A percentile compares a stretch with the other conserved stretches of the same genome.
phyloP scores from a whole-genome alignment of 768 basidiomycete species.

The Lentinula lateritia region DNA sequence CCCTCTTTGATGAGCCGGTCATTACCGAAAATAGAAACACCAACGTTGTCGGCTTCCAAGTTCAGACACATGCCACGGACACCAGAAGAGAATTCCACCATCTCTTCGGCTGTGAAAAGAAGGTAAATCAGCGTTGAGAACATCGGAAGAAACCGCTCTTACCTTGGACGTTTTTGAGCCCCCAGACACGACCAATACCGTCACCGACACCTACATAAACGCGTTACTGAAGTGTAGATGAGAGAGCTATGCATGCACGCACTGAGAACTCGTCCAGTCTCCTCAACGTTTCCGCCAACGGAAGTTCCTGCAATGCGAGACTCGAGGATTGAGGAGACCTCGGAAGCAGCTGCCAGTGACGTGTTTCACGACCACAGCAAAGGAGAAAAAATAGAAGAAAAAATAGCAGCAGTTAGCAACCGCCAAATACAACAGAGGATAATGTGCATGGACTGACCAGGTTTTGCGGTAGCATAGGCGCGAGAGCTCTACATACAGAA shows the following conservation, averaged over 20 bases:
- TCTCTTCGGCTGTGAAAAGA: constrained; percentile 81
- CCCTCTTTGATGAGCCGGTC: constrained; percentile 99
- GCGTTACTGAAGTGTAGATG: neutral
- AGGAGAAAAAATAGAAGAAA: constrained; percentile 12
- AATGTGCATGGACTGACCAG: constrained; percentile 47
- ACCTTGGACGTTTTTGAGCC: constrained; percentile 98
- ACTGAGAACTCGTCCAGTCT: constrained; percentile 99
- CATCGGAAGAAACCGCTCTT: constrained; percentile 15
- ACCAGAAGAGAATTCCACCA: constrained; percentile 99
- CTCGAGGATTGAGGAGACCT: constrained; percentile 99
- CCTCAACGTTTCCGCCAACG: constrained; percentile 92
- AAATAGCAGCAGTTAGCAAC: constrained; percentile 8
- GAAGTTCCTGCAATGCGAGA: constrained; percentile 92
- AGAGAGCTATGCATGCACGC: constrained; percentile 26
- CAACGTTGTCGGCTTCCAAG: constrained; percentile 99
- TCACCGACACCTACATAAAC: constrained; percentile 84
- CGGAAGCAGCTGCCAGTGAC: constrained; percentile 80
- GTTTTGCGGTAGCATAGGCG: constrained; percentile 96
- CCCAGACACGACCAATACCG: constrained; percentile 99
- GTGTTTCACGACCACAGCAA: constrained; percentile 22
- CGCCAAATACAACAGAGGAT: constrained; percentile 11
- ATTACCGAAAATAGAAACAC: constrained; percentile 99
- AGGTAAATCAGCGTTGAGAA: constrained; percentile 1
- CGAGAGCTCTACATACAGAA: constrained; percentile 55
- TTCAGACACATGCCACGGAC: constrained; percentile 99